Conservation (phyloP, 1,139 yeast species). For the Dujonia santamariae region DNA sequence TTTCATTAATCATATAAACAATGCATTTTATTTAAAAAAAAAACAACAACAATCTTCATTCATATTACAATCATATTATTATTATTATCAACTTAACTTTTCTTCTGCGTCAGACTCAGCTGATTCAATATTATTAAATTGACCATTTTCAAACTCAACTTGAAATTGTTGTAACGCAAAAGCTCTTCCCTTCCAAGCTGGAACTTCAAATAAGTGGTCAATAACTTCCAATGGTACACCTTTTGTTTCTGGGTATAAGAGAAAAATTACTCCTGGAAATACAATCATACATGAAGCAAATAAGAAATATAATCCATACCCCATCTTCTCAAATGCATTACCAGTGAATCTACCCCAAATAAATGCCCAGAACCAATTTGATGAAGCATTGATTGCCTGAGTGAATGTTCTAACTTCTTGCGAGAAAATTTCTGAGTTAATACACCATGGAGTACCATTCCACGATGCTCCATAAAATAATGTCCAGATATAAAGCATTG, state of each 20-base stretch:
- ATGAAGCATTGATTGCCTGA: constrained; percentile 43
- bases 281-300: constrained; percentile 37
- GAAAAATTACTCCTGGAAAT: constrained; percentile 30
- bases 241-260: constrained; percentile 46
- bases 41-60: too few relatives aligned
- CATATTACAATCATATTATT: too few relatives aligned
- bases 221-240: constrained; percentile 43
- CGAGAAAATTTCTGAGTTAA: constrained; percentile 44
- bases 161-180: constrained; percentile 20
- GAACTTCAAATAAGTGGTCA: constrained; percentile 37
- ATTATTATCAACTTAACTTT: too few relatives aligned
- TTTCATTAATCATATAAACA: too few relatives aligned
- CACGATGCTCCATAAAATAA: constrained; percentile 40
- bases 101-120: constrained; percentile 9
- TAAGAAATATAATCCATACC: constrained; percentile 43
- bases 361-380: constrained; percentile 51
- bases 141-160: constrained; percentile 13
- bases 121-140: constrained; percentile 6
- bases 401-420: constrained; percentile 40
- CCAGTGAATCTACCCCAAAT: constrained; percentile 46
- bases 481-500: constrained; percentile 47
- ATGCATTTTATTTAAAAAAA: too few relatives aligned
- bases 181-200: constrained; percentile 27
- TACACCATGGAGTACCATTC: constrained; percentile 51
- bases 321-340: constrained; percentile 38